Evolutionary conservation across 805 yeast genomes (phyloP).

Genomic region (Candida loeiensis): DNA sequence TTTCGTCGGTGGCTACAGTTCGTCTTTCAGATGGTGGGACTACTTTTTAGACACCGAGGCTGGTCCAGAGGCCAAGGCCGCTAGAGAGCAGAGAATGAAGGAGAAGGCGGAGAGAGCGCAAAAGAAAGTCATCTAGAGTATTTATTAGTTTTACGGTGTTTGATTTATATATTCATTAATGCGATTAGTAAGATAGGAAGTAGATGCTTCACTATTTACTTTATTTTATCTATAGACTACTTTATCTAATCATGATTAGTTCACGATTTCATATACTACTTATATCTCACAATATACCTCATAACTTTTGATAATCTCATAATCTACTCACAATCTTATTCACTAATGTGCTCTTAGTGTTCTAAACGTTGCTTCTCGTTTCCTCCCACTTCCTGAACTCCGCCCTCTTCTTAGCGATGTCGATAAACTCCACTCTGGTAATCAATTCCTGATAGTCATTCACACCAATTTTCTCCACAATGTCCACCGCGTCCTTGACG

Average conservation of each 20-base stretch:
- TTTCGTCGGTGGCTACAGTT: constrained; percentile 93
- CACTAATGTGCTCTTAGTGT: neutral
- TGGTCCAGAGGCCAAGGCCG: constrained; percentile 73
- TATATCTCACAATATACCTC: too few relatives aligned
- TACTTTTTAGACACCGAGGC: constrained; percentile 83
- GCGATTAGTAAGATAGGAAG: neutral
- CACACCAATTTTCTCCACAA: constrained; percentile 46
- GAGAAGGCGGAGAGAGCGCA: constrained; percentile 46
- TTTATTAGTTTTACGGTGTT: too few relatives aligned
- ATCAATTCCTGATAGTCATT: constrained; percentile 47
- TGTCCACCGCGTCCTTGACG: constrained; percentile 43
- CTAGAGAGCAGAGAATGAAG: constrained; percentile 65
- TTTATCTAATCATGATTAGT: neutral
- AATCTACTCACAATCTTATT: neutral
- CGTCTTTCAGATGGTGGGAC: constrained; percentile 97
- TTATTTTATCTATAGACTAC: neutral
- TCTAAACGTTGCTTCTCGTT: neutral
- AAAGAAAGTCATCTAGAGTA: constrained; percentile 15
- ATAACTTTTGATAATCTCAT: too few relatives aligned
- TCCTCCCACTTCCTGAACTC: constrained; percentile 39
- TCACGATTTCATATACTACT: neutral
- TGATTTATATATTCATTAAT: neutral
- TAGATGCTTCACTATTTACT: neutral
- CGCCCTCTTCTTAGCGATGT: constrained; percentile 43
- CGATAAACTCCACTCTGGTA: constrained; percentile 50